Percentiles rank a stretch among this genome's conserved stretches.
phyloP scores from a whole-genome alignment of 164 flowering plant species.

The Tetracentron sinense region DNA sequence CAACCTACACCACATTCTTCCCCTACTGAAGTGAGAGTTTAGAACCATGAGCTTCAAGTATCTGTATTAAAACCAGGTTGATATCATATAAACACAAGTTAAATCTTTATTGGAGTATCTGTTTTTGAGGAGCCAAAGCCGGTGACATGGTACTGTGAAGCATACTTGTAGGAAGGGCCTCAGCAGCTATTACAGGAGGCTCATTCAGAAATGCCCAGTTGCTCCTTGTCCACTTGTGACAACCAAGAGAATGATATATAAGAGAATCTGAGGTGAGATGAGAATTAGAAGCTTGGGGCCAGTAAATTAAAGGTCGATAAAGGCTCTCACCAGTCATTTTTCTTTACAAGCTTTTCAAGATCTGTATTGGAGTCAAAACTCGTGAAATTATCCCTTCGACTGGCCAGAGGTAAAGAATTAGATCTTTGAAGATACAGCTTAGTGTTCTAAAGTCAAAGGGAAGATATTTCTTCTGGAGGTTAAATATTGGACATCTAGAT shows the following conservation, averaged over 20 bases:
- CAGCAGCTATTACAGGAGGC: not conserved
- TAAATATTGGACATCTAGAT: too few species aligned
- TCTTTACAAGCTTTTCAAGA: slow-evolving; percentile 28
- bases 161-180: not conserved
- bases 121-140: not conserved
- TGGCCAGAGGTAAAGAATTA: slow-evolving; percentile 35
- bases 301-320: not conserved
- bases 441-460: slow-evolving; percentile 19
- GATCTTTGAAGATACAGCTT: slow-evolving; percentile 28
- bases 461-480: not conserved
- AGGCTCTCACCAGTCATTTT: slow-evolving; percentile 44
- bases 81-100: too few species aligned
- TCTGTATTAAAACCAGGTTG: too few species aligned
- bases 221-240: slow-evolving; percentile 81
- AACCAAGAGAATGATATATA: not conserved
- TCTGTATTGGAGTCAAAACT: slow-evolving; percentile 18
- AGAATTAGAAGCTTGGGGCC: not conserved
- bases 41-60: too few species aligned
- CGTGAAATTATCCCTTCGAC: slow-evolving; percentile 13
- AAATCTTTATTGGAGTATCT: too few species aligned
- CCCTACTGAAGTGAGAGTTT: too few species aligned
- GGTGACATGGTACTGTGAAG: not conserved
- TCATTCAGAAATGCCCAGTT: slow-evolving; percentile 56
- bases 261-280: too few species aligned
- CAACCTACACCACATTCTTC: not conserved